Conservation (phyloP, 2,329 filamentous ascomycete genomes). For the Hypoxylon rubiginosum region DNA sequence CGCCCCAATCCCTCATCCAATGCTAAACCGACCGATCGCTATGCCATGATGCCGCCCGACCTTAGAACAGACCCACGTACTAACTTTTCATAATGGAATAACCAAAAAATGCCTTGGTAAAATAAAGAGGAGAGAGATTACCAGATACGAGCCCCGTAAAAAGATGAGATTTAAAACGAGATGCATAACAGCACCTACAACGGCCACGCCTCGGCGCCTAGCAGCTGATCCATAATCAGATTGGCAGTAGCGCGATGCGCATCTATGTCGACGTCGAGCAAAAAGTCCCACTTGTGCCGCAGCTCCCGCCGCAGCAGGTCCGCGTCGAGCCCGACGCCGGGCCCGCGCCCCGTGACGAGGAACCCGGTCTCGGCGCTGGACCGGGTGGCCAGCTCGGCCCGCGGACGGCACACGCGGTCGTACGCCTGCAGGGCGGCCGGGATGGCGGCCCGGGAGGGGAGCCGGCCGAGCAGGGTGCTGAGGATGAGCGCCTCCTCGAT, state of each 20-base stretch:
- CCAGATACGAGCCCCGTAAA: too few relatives aligned
- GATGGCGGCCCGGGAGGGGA: constrained; percentile 40
- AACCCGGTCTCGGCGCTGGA: constrained; percentile 39
- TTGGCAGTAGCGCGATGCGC: constrained; percentile 38
- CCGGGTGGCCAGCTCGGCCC: constrained; percentile 44
- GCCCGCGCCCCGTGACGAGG: constrained; percentile 42
- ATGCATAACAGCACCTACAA: neutral
- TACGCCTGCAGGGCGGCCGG: constrained; percentile 48
- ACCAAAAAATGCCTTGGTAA: neutral
- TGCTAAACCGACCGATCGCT: constrained; percentile 12
- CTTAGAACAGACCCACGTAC: neutral
- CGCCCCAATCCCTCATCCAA: constrained; percentile 1
- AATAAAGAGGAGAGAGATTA: neutral
- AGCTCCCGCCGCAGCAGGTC: constrained; percentile 34
- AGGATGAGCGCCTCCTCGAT: constrained; percentile 50
- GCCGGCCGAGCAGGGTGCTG: constrained; percentile 44
- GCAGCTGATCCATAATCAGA: constrained; percentile 46
- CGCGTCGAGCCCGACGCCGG: constrained; percentile 41
- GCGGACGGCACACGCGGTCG: constrained; percentile 48
- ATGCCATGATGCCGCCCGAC: constrained; percentile 9
- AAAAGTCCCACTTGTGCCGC: constrained; percentile 37
- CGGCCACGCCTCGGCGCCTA: constrained; percentile 15
- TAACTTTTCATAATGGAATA: neutral
- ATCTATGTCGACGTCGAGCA: constrained; percentile 40
- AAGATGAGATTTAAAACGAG: too few relatives aligned